Evolutionary conservation across 352 stramenopile genomes (phyloP).

Genomic region (Phytophthora macrochlamydospora): DNA sequence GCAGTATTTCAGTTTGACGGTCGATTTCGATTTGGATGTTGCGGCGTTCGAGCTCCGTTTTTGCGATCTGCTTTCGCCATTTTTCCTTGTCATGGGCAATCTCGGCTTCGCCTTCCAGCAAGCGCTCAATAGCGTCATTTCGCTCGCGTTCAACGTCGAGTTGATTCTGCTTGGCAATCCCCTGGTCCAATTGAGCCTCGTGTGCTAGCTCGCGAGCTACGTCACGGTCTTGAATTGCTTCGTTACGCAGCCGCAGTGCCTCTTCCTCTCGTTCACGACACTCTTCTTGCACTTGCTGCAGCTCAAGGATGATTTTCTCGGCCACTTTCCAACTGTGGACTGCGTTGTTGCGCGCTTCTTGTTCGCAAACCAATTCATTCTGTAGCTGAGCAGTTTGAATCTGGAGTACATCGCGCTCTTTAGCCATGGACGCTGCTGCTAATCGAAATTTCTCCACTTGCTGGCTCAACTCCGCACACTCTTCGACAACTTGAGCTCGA

Average conservation of each 20-base stretch:
- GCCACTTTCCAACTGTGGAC: constrained; percentile 56
- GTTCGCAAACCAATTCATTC: constrained; percentile 35
- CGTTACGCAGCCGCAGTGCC: constrained; percentile 47
- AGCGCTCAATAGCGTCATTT: constrained; percentile 36
- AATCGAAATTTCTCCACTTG: constrained; percentile 22
- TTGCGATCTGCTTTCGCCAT: constrained; percentile 47
- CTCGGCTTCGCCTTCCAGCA: constrained; percentile 38
- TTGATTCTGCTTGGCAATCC: constrained; percentile 52
- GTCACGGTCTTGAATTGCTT: constrained; percentile 54
- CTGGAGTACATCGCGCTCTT: constrained; percentile 33
- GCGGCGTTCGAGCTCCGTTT: constrained; percentile 50
- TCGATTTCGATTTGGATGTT: constrained; percentile 74
- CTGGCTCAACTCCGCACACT: constrained; percentile 17
- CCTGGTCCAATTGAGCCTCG: constrained; percentile 58
- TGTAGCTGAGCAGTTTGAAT: constrained; percentile 35
- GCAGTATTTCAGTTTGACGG: constrained; percentile 50
- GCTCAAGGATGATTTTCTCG: constrained; percentile 42
- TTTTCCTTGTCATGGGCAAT: constrained; percentile 49
- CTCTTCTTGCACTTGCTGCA: constrained; percentile 47
- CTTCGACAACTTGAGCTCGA: constrained; percentile 16
- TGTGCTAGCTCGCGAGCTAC: constrained; percentile 40
- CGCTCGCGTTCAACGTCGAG: constrained; percentile 46
- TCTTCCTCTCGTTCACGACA: constrained; percentile 58
- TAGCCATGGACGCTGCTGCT: constrained; percentile 8
- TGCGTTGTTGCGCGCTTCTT: constrained; percentile 46